These are phyloP conservation scores for Hypoxylon sp. DNA, from an alignment of 2,329 filamentous ascomycete genomes.

Conservation along the genomic window DNA sequence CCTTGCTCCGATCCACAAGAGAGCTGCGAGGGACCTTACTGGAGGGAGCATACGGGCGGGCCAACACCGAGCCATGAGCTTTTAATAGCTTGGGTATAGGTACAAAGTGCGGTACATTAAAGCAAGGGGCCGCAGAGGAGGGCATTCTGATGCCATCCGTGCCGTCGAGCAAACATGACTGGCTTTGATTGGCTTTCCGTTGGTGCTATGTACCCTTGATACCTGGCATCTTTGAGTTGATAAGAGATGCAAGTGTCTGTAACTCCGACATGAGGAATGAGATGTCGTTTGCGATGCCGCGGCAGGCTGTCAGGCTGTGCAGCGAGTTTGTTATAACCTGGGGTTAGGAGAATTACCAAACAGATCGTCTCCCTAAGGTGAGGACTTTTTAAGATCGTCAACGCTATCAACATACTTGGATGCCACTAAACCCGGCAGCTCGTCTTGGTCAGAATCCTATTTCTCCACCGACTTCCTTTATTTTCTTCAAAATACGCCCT, in stretches of 20 bases:
- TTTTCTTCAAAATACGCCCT: slow-evolving; percentile 14
- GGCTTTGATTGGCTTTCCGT: too few species aligned
- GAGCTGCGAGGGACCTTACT: too few species aligned
- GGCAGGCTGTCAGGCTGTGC: too few species aligned
- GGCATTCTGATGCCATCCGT: not conserved
- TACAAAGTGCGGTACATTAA: not conserved
- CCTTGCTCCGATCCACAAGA: slow-evolving; percentile 2
- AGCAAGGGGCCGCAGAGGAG: not conserved
- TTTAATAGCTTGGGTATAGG: not conserved
- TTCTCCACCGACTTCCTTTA: slow-evolving; percentile 10
- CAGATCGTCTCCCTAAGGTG: not conserved
- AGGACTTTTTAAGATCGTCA: slow-evolving; percentile 10
- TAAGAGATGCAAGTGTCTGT: too few species aligned
- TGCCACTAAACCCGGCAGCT: slow-evolving; percentile 7
- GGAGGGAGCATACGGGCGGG: not conserved
- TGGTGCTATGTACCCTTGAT: too few species aligned
- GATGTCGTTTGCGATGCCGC: too few species aligned
- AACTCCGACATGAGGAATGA: too few species aligned
- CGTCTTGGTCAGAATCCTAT: slow-evolving; percentile 20
- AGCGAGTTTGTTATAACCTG: not conserved
- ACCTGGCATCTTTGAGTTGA: too few species aligned
- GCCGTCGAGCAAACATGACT: not conserved
- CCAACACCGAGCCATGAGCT: not conserved
- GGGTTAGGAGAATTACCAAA: too few species aligned
- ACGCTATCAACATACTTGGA: slow-evolving; percentile 6